Percentiles rank a stretch among this genome's conserved stretches.
phyloP scores from a whole-genome alignment of 208 protist species.

The Entamoeba histolytica region DNA sequence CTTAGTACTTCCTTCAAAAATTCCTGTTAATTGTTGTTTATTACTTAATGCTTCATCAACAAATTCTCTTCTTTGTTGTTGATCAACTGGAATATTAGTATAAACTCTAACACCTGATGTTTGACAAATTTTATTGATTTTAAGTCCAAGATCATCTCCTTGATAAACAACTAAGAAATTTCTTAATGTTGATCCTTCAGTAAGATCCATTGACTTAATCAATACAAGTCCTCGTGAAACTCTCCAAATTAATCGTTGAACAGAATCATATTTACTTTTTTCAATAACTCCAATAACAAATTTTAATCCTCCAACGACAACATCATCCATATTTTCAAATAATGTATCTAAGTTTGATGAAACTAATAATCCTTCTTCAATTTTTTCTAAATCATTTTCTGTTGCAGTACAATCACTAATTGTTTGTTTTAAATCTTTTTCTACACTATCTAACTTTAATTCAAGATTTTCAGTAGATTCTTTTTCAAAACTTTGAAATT shows the following conservation, averaged over 20 bases:
- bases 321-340: not conserved
- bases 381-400: not conserved
- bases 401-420: not conserved
- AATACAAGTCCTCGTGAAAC: not conserved
- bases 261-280: not conserved
- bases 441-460: not conserved
- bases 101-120: not conserved
- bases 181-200: not conserved
- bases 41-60: not conserved
- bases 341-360: not conserved
- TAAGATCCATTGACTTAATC: not conserved
- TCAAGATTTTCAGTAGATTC: not conserved
- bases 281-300: not conserved
- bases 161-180: not conserved
- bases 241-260: not conserved
- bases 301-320: not conserved
- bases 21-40: not conserved
- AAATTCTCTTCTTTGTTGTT: not conserved
- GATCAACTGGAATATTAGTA: not conserved
- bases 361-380: not conserved
- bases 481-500: not conserved
- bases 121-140: not conserved
- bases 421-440: not conserved
- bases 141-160: not conserved
- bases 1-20: not conserved